Conservation (phyloP, 768 basidiomycete species). For the Pisolithus microcarpus region DNA sequence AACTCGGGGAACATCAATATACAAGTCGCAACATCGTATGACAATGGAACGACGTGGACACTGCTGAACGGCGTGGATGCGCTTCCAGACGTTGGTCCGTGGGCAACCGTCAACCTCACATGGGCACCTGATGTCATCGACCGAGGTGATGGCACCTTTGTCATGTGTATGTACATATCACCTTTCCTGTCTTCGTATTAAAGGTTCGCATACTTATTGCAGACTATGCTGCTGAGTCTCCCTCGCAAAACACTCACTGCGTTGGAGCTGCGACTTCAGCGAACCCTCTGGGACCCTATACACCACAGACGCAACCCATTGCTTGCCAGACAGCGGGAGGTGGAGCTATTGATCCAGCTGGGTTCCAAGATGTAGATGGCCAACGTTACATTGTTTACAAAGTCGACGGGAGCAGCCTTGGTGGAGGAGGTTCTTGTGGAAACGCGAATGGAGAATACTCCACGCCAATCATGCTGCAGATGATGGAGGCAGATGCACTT, state of each 20-base stretch:
- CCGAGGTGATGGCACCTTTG: constrained; percentile 8
- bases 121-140: constrained; percentile 20
- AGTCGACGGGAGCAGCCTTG: constrained; percentile 29
- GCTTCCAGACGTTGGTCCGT: constrained; percentile 17
- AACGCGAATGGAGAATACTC: constrained; percentile 14
- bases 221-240: constrained; percentile 12
- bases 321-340: constrained; percentile 19
- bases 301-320: constrained; percentile 15
- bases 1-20: constrained; percentile 15
- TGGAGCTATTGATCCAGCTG: constrained; percentile 24
- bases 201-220: not conserved
- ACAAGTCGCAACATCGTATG: constrained; percentile 17
- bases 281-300: constrained; percentile 21
- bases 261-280: constrained; percentile 22
- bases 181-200: not conserved
- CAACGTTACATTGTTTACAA: constrained; percentile 20
- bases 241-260: constrained; percentile 15
- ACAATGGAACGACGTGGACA: constrained; percentile 14
- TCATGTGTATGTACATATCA: constrained; percentile 17
- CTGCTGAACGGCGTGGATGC: constrained; percentile 11
- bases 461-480: constrained; percentile 25
- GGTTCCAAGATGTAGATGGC: constrained; percentile 20
- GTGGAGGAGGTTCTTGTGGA: constrained; percentile 23
- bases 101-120: constrained; percentile 11
- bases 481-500: constrained; percentile 20